Base-by-base conservation (phyloP, 2,329 filamentous ascomycete species). In the Didymella glomerata region DNA sequence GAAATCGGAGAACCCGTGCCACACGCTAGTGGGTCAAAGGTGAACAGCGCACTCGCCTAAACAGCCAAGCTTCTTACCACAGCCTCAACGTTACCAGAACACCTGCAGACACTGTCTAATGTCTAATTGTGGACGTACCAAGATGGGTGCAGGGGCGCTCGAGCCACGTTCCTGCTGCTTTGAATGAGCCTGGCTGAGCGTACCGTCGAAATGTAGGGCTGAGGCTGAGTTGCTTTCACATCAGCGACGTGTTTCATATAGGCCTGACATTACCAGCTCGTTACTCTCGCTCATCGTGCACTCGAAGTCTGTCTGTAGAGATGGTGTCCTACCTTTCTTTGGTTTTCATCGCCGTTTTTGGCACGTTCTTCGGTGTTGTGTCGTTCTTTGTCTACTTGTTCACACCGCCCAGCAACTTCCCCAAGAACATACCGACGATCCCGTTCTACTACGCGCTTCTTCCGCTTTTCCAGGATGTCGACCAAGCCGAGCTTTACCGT, bases 381-480 rank as follows among this genome's bases (percentile, higher is more conserved):
- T 67, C 64, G 20, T 71, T 71, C 61, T 68, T 67, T 44, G 45
- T 68, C 18, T 65, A 63, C 54, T 68, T 71, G 14, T 70, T 71
- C 36, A 69, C 65, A 22, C 69, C 69, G 14, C 68, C 68, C n/a
- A 52, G 61, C 34, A 58, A 69, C 44, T 71, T 74, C 54, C 65
- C 67, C 18, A 68, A 72, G 42, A 78, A 78, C 48, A 79, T 81
- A 14, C 80, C 80, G 0, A 74, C 78, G 0, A 75, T 82, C 5
- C 80, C 80, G 0, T 80, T 82, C 59, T 82, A 79, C 67, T 78
- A 80, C 10, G 73, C 78, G 1, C 74, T 82, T 8, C 61, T 81
- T 0, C 76, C 79, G 0, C 74, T 82, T 3, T 74, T 81, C 67
- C 71, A 68, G 42, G 77, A 81, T 48, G 75, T 79, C 20, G 80